Conservation (phyloP, 148 eudicot genomes). For the Suaeda aralocaspica region DNA sequence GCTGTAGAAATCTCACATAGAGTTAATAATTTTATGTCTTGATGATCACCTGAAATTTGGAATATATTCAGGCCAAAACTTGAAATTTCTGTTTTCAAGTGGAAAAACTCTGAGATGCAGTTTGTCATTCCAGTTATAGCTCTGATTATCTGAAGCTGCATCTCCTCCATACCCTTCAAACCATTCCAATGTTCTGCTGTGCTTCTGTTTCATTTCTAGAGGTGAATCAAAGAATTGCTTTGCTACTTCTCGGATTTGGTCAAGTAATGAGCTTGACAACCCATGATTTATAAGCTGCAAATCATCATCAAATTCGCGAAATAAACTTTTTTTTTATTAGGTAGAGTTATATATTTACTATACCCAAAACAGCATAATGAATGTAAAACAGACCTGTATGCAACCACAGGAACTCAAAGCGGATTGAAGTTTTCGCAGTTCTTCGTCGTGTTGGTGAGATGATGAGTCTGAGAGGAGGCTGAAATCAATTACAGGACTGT, state of each 20-base stretch:
- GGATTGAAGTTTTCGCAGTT: constrained; percentile 37
- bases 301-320: not conserved
- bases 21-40: not conserved
- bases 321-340: no score
- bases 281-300: constrained; percentile 37
- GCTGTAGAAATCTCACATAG: no score
- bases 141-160: constrained; percentile 21
- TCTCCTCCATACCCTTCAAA: constrained; percentile 39
- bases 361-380: no score
- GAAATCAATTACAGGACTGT: constrained; percentile 39
- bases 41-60: constrained; percentile 24
- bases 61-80: constrained; percentile 29
- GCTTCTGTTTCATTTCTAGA: constrained; percentile 27
- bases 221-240: constrained; percentile 31
- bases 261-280: constrained; percentile 17
- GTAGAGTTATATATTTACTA: no score
- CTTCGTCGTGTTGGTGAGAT: constrained; percentile 13
- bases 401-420: constrained; percentile 45
- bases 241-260: constrained; percentile 17
- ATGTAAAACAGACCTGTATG: constrained; percentile 40
- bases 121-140: constrained; percentile 33
- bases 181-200: constrained; percentile 16
- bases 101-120: constrained; percentile 28
- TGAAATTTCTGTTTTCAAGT: constrained; percentile 18
- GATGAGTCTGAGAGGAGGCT: constrained; percentile 29